Percentiles rank a stretch among this genome's conserved stretches.
Conservation (phyloP, 176 grass and related monocot species). For the Triticum urartu region DNA sequence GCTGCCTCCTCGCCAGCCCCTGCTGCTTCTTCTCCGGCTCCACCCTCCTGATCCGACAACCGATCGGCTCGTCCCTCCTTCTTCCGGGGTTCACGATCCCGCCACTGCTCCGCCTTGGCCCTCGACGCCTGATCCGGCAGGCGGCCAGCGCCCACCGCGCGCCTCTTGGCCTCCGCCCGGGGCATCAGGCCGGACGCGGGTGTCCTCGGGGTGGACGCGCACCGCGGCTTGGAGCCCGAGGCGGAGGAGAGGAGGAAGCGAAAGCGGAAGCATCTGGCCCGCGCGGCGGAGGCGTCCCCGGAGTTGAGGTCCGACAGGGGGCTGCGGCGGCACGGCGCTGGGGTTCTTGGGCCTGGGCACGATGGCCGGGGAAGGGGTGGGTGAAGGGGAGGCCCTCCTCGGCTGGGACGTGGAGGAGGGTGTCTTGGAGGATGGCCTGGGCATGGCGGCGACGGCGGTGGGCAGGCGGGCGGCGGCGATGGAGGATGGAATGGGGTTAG, state of each 20-base stretch:
- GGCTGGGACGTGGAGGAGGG: constrained; percentile 32
- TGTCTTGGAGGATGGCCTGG: not conserved
- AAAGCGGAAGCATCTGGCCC: constrained; percentile 44
- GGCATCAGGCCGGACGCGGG: constrained; percentile 9
- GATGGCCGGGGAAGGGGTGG: constrained; percentile 27
- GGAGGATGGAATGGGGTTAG: not conserved
- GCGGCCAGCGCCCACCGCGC: not conserved
- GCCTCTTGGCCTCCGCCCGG: not conserved
- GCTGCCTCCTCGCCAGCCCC: not conserved
- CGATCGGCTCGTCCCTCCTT: not conserved
- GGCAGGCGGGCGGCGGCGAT: not conserved
- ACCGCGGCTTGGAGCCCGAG: constrained; percentile 21
- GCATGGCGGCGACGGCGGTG: constrained; percentile 1
- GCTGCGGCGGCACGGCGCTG: constrained; percentile 37
- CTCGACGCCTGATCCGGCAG: constrained; percentile 32
- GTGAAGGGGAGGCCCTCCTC: constrained; percentile 20
- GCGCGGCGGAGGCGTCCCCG: constrained; percentile 19
- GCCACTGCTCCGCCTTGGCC: not conserved
- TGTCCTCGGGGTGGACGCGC: constrained; percentile 28
- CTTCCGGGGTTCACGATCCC: not conserved
- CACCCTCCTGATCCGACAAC: constrained; percentile 27
- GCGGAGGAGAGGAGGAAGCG: constrained; percentile 48
- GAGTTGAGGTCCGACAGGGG: constrained; percentile 63
- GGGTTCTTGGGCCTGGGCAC: constrained; percentile 36
- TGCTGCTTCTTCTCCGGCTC: constrained; percentile 21